Evolutionary conservation across 2,329 filamentous ascomycete genomes (phyloP), one percentile per base, ranked within the genome.

Genomic region (Nigrograna mackinnonii): DNA sequence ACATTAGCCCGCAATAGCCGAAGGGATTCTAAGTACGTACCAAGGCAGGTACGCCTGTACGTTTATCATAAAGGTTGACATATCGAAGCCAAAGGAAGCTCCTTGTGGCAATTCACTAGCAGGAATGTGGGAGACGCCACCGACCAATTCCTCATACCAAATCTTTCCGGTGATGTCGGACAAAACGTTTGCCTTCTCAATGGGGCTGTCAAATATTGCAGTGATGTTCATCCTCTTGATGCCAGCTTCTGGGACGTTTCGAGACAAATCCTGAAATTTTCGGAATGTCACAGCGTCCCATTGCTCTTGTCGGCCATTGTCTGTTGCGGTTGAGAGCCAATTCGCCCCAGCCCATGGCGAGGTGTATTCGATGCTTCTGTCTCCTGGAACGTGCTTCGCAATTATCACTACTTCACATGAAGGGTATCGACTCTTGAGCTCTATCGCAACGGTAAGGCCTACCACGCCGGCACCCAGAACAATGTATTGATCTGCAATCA

Each of bases 301-400:
- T 12, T 58, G 50, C 22, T 68, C 62, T 1, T 66, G 41, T 0
- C 43, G 54, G 0, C 64, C 64, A 30, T 64, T 65, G 45, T 68
- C 65, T 20, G 58, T 46, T 13, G 64, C 61, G 47, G 66, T 58
- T 1, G 86, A 89, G 46, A 86, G 66, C 64, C 85, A 86, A 60
- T 94, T 92, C 47, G 89, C 90, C 11, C 90, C 90, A 3, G 90
- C 90, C 87, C 89, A 95, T 1, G 89, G 90, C 5, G 89, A 95
- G 1, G 89, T 85, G 66, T 96, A 96, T 74, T 95, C 87, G 54
- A 91, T 86, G 53, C 92, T 87, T 68, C 92, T 94, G 72, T 96
- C 91, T 22, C 91, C 91, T 0, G 91, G 91, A 86, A 96, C 92
- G 66, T 95, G 87, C 62, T 92, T 95, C 4, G 89, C 86, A 22